Base-by-base conservation (phyloP, 805 yeast species). In the Candida verbasci region DNA sequence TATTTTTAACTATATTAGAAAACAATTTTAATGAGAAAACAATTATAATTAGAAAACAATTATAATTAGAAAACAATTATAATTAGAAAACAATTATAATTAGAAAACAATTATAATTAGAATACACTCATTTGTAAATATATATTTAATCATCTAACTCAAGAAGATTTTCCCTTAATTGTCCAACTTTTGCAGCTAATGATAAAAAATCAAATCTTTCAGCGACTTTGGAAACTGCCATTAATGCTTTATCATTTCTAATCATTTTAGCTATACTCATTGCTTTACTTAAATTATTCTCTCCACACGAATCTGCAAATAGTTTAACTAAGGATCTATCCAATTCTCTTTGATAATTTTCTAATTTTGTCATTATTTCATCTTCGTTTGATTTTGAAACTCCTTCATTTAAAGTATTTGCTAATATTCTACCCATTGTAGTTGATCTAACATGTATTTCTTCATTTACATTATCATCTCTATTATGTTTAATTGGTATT, bases 171-270 rank as follows among this genome's bases (percentile, higher is more conserved):
- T 66, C 70, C 40, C 72, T 52, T 18, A 66, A 51, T 44, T 55
- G 55, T 18, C 58, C 59, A 37, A 68, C 61, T 42, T 62, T 63
- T 25, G 43, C 48, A 6, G 68, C 67, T 40, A 68, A 56, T 26
- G 57, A 61, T 11, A 49, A 39, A 34, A 55, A 64, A 38, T 58
- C 65, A 45, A 62, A 58, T 40, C 96, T 72, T 50, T 85, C 85
- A 1, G 96, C 87, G 37, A 91, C 85, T 58, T 83, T 83, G 10
- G 76, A 66, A 1, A 97, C 96, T 0, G 96, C 96, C 38, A 71
- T 72, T 43, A 89, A 62, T 3, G 95, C 94, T 46, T 82, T 79
- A 43, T 84, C 91, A 46, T 79, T 82, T 47, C 78, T 76, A 47
- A 91, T 66, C 50, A 83, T 77, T 42, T 69, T 72, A 6, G 78